Evolutionary conservation across 768 basidiomycete species (phyloP).

Genomic region (Scleroderma citrinum): DNA sequence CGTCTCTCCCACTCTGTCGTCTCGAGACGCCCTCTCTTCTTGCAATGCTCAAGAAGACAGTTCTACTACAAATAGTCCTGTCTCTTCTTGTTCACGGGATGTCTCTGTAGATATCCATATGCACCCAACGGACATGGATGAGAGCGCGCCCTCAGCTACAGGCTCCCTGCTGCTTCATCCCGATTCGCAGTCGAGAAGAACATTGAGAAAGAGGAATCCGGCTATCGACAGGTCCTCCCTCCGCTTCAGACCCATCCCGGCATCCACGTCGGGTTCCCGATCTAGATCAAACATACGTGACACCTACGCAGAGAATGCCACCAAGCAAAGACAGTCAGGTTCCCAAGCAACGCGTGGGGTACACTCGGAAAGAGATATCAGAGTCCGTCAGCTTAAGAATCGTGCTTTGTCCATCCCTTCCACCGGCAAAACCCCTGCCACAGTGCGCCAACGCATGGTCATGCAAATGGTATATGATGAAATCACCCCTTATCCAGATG

Average conservation of each 20-base stretch:
- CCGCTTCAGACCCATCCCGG: slow-evolving; percentile 18
- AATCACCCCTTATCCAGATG: slow-evolving; percentile 59
- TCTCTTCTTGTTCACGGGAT: slow-evolving; percentile 30
- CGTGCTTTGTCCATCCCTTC: slow-evolving; percentile 29
- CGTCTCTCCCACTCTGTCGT: slow-evolving; percentile 27
- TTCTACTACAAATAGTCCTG: slow-evolving; percentile 23
- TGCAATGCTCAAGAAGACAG: slow-evolving; percentile 27
- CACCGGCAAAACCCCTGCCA: slow-evolving; percentile 44
- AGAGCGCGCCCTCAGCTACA: slow-evolving; percentile 16
- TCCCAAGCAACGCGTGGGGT: slow-evolving; percentile 15
- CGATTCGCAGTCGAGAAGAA: slow-evolving; percentile 19
- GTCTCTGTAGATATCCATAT: slow-evolving; percentile 20
- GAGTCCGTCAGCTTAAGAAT: slow-evolving; percentile 25
- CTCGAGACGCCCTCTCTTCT: slow-evolving; percentile 25
- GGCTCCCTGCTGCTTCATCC: slow-evolving; percentile 20
- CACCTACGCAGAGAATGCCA: slow-evolving; percentile 22
- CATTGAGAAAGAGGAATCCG: slow-evolving; percentile 20
- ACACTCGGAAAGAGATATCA: slow-evolving; percentile 25
- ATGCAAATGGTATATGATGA: slow-evolving; percentile 60
- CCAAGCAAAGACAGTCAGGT: slow-evolving; percentile 22
- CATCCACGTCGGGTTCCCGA: slow-evolving; percentile 20
- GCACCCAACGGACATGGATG: slow-evolving; percentile 25
- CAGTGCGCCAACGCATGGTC: slow-evolving; percentile 47
- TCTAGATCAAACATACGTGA: slow-evolving; percentile 18
- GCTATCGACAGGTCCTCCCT: slow-evolving; percentile 21